Base-by-base conservation (phyloP, 2,329 filamentous ascomycete genomes). In the Penicillium sp. region DNA sequence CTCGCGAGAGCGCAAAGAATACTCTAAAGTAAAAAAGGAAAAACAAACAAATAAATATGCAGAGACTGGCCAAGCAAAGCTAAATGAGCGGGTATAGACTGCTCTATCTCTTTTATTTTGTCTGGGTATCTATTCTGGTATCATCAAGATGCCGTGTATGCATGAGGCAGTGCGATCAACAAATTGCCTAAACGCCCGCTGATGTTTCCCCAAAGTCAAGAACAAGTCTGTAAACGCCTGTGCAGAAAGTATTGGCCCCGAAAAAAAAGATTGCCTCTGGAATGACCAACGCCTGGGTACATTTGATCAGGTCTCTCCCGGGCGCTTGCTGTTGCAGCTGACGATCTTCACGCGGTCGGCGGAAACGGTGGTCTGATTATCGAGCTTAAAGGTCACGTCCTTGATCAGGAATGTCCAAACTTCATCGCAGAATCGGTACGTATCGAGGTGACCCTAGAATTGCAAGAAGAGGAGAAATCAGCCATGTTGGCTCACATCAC, bases 361-460 rank as follows among this genome's bases (percentile, higher is more conserved):
- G 34, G 80, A 75, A 11, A 97, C 83, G 1, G 81, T 80, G 52
- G 83, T 80, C 48, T 80, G 82, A 58, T 86, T 88, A 61, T 97
- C 91, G 75, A 97, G 85, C 75, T 98, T 98, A 76, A 98, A 97
- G n/a, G 85, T 90, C 47, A 97, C 90, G 58, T 97, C 93, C 73
- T 96, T 96, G 73, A 98, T 95, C 49, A 98, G 81, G 70, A 98
- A 98, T 1, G 93, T 98, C 93, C 93, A 98, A 50, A 98, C 93
- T 74, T 98, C 93, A 73, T 98, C 93, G 76, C 93, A 98, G 79
- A 98, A 98, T 60, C 93, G 86, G 76, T 98, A 98, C 12, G 93
- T 97, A 68, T 97, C 90, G 54, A 98, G 84, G 66, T 94, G 93
- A 41, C 93, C 93, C 91, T 96, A 40, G 9, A n/a, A 26, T 18